Evolutionary conservation across 176 grass and related monocot species (phyloP).

Genomic region (Triticum urartu): DNA sequence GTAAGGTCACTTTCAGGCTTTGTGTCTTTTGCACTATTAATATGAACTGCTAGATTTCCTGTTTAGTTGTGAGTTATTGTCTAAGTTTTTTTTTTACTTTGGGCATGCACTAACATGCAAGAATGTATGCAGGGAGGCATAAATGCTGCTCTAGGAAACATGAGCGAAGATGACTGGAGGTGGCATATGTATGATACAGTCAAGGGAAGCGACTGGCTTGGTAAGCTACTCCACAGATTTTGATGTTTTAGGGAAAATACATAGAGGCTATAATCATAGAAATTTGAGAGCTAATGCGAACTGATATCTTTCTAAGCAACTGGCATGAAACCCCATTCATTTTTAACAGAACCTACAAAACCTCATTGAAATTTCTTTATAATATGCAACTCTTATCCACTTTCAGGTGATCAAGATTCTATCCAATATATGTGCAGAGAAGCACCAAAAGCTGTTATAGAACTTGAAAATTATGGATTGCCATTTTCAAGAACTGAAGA

Average conservation of each 20-base stretch:
- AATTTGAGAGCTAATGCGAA: slow-evolving; percentile 3
- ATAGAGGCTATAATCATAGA: background rate
- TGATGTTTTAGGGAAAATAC: background rate
- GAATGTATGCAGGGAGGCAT: slow-evolving; percentile 69
- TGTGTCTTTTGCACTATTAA: background rate
- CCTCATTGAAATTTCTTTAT: background rate
- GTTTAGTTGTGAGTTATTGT: background rate
- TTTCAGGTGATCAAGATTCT: slow-evolving; percentile 95
- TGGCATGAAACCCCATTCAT: background rate
- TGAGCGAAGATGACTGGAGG: slow-evolving; percentile 99
- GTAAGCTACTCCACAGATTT: slow-evolving; percentile 39
- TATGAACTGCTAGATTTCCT: background rate
- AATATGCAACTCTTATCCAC: background rate
- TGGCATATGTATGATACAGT: slow-evolving; percentile 99
- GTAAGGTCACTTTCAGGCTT: background rate
- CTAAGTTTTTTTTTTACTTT: background rate
- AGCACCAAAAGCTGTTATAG: slow-evolving; percentile 99
- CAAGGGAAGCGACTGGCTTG: slow-evolving; percentile 94
- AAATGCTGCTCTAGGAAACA: slow-evolving; percentile 97
- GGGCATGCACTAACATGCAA: slow-evolving; percentile 2
- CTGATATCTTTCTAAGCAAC: background rate
- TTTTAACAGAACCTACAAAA: background rate
- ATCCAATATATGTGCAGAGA: slow-evolving; percentile 99
- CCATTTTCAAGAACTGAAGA: slow-evolving; percentile 99
- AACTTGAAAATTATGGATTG: slow-evolving; percentile 97